These are phyloP conservation scores for Colletotrichum simmondsii DNA, from an alignment of 2,329 filamentous ascomycete species.

Conservation along the genomic window DNA sequence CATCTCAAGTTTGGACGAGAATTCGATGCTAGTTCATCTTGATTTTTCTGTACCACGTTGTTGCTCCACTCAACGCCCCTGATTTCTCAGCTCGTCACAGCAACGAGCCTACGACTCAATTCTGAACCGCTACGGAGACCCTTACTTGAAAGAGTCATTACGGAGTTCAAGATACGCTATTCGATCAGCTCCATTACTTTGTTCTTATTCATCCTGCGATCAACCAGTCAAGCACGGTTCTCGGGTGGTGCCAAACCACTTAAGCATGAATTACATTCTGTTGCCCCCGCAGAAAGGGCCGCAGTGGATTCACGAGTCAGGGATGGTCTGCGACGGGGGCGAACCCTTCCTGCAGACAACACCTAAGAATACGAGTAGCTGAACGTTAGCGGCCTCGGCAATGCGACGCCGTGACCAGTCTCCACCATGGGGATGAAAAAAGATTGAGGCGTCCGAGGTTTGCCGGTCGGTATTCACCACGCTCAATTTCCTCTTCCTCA, in stretches of 20 bases:
- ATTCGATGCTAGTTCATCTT: not conserved
- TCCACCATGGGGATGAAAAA: constrained; percentile 10
- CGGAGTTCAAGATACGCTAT: not conserved
- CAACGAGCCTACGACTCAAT: too few relatives aligned
- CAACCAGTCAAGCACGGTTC: not conserved
- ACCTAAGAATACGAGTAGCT: constrained; percentile 11
- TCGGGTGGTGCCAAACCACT: not conserved
- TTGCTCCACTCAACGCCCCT: not conserved
- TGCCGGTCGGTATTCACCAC: not conserved
- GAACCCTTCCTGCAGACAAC: constrained; percentile 6
- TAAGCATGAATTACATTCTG: not conserved
- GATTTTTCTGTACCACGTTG: not conserved
- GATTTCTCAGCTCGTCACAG: not conserved
- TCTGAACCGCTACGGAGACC: not conserved
- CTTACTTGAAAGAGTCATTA: not conserved
- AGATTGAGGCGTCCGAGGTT: not conserved
- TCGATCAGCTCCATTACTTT: not conserved
- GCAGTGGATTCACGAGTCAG: constrained; percentile 12
- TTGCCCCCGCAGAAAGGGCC: constrained; percentile 1
- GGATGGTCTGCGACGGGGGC: constrained; percentile 1
- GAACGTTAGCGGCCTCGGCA: constrained; percentile 17
- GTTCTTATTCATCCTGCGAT: not conserved
- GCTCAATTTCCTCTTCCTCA: not conserved
- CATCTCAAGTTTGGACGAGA: not conserved
- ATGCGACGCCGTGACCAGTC: not conserved